phyloP scores from a whole-genome alignment of 2,329 filamentous ascomycete genomes.

The Cercospora canescens region DNA sequence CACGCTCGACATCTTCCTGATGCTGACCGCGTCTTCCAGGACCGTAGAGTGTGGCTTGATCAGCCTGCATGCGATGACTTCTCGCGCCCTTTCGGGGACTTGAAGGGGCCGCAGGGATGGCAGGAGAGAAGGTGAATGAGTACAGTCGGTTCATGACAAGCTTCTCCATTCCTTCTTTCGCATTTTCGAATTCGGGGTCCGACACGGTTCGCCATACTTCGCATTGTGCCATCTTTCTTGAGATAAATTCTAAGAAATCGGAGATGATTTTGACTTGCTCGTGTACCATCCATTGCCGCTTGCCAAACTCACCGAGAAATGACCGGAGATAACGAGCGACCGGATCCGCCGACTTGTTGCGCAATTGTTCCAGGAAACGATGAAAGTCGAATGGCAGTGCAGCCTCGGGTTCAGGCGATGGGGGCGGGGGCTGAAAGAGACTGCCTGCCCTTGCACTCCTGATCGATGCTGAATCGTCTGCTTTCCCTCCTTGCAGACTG shows the following conservation, averaged over 20 bases:
- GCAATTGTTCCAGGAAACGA: slow-evolving; percentile 90
- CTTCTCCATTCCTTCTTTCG: slow-evolving; percentile 98
- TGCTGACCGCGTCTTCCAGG: slow-evolving; percentile 92
- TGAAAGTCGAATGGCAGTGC: slow-evolving; percentile 95
- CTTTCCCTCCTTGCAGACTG: slow-evolving; percentile 24
- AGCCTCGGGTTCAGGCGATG: slow-evolving; percentile 64
- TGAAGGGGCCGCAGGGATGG: slow-evolving; percentile 76
- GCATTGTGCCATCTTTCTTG: slow-evolving; percentile 96
- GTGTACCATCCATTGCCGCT: slow-evolving; percentile 99
- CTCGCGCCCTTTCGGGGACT: slow-evolving; percentile 70
- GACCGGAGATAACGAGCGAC: slow-evolving; percentile 94
- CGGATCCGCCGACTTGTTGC: slow-evolving; percentile 96
- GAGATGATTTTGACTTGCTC: slow-evolving; percentile 99
- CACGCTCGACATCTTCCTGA: slow-evolving; percentile 95
- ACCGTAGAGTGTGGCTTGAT: slow-evolving; percentile 52
- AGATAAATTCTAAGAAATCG: slow-evolving; percentile 94
- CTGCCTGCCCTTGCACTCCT: slow-evolving; percentile 35
- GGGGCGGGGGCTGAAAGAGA: slow-evolving; percentile 61
- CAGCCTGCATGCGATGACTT: slow-evolving; percentile 47
- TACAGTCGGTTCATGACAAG: slow-evolving; percentile 98
- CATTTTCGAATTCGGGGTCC: slow-evolving; percentile 97
- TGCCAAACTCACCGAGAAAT: slow-evolving; percentile 90
- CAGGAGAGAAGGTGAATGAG: slow-evolving; percentile 91
- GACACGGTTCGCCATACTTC: slow-evolving; percentile 96
- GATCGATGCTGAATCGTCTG: slow-evolving; percentile 32